A percentile compares a stretch with the other conserved stretches of the same genome.
Evolutionary conservation across 2,329 filamentous ascomycete species (phyloP).

Genomic region (Fusarium kyushuense): DNA sequence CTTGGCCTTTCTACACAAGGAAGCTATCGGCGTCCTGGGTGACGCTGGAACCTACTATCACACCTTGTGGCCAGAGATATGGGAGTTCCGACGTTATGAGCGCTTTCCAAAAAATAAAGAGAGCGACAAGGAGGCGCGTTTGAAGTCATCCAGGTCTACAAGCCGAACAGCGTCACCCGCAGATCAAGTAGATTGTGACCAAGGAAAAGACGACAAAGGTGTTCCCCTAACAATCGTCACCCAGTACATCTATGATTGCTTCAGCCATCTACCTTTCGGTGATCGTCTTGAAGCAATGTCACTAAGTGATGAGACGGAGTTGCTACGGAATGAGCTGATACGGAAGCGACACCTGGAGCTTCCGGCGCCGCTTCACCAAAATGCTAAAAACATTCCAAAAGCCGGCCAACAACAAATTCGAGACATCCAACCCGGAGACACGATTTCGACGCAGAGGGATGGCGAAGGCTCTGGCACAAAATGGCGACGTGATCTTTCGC

Average conservation of each 20-base stretch:
- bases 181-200: not conserved
- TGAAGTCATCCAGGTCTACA: not conserved
- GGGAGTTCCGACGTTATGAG: slow-evolving; percentile 53
- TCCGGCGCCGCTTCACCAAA: slow-evolving; percentile 40
- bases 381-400: slow-evolving; percentile 40
- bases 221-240: slow-evolving; percentile 72
- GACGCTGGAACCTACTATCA: slow-evolving; percentile 51
- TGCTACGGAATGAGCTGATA: slow-evolving; percentile 49
- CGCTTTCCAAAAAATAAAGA: slow-evolving; percentile 8
- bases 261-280: slow-evolving; percentile 72
- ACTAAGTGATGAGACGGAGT: slow-evolving; percentile 45
- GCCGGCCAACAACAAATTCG: slow-evolving; percentile 42
- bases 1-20: slow-evolving; percentile 72
- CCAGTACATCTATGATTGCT: slow-evolving; percentile 73
- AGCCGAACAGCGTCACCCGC: not conserved
- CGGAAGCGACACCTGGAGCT: slow-evolving; percentile 47
- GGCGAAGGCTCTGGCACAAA: slow-evolving; percentile 60
- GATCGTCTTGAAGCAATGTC: slow-evolving; percentile 59
- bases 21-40: slow-evolving; percentile 65
- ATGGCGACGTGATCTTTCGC: slow-evolving; percentile 66
- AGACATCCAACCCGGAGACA: slow-evolving; percentile 59
- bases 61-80: slow-evolving; percentile 66
- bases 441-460: slow-evolving; percentile 62
- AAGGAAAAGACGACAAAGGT: slow-evolving; percentile 17
- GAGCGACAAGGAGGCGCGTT: not conserved